Evolutionary conservation across 208 protist genomes (phyloP).

Genomic region (Crithidia acanthocephali): DNA sequence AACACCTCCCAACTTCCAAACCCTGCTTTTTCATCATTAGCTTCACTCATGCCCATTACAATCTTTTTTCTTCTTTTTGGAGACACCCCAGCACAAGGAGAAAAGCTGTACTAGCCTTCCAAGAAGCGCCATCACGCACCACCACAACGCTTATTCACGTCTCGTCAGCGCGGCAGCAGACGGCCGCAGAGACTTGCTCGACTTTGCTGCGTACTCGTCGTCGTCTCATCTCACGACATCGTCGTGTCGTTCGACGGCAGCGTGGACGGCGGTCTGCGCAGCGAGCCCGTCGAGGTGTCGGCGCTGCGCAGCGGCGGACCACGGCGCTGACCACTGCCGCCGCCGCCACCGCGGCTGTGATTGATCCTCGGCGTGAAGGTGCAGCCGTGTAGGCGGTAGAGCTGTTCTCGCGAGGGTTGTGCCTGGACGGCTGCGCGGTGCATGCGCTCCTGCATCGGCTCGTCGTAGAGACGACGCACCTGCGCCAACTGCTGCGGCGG

Average conservation of each 20-base stretch:
- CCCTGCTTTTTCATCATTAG: too few species aligned
- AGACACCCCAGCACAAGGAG: too few species aligned
- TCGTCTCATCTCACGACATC: background rate
- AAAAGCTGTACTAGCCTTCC: too few species aligned
- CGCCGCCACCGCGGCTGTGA: background rate
- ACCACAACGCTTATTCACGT: too few species aligned
- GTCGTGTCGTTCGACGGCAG: slow-evolving; percentile 12
- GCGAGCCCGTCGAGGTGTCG: background rate
- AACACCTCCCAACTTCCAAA: background rate
- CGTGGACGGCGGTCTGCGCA: background rate
- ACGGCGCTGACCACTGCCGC: background rate
- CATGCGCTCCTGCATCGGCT: slow-evolving; percentile 25
- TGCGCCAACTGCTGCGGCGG: slow-evolving; percentile 25
- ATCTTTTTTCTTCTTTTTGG: too few species aligned
- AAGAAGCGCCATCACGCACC: too few species aligned
- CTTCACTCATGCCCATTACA: too few species aligned
- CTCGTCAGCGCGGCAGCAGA: background rate
- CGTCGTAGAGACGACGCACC: slow-evolving; percentile 37
- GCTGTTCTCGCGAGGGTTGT: slow-evolving; percentile 2
- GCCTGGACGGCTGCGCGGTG: slow-evolving; percentile 14
- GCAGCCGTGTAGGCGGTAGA: slow-evolving; percentile 25
- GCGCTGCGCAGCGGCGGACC: background rate
- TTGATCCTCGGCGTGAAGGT: slow-evolving; percentile 43
- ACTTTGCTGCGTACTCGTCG: background rate
- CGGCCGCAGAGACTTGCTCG: background rate